Conservation (phyloP, 2,329 filamentous ascomycete genomes). For the Ceratocystis huliohia region DNA sequence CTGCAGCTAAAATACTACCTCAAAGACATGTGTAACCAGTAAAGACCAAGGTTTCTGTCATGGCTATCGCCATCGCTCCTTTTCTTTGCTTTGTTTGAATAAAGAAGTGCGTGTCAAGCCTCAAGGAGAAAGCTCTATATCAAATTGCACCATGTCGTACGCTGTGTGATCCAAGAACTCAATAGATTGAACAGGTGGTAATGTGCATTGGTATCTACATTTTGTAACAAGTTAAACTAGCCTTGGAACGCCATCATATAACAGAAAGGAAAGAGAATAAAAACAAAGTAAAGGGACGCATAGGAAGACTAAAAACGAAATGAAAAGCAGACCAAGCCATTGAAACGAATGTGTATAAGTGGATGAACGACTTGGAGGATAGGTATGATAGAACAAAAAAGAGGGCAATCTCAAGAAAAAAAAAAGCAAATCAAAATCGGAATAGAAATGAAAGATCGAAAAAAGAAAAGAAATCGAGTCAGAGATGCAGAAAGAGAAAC, state of each 20-base stretch:
- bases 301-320: conserved; percentile 8
- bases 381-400: background rate
- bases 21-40: too few relatives aligned
- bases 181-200: conserved; percentile 1
- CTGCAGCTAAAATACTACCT: too few relatives aligned
- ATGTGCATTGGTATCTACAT: conserved; percentile 11
- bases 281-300: conserved; percentile 10
- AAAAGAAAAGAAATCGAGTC: background rate
- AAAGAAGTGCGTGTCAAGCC: background rate
- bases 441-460: conserved; percentile 2
- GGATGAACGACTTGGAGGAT: background rate
- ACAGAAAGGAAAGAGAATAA: conserved; percentile 5
- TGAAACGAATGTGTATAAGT: background rate
- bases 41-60: too few relatives aligned
- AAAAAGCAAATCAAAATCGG: background rate
- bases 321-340: background rate
- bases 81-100: too few relatives aligned
- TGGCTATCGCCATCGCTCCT: too few relatives aligned
- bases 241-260: conserved; percentile 20
- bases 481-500: conserved; percentile 2
- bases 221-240: conserved; percentile 14
- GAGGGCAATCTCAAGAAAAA: background rate
- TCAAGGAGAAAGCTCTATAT: background rate
- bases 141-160: background rate
- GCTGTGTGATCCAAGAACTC: background rate